Evolutionary conservation across 139 green algal species (phyloP).

Genomic region (Zygnema circumcarinatum): DNA sequence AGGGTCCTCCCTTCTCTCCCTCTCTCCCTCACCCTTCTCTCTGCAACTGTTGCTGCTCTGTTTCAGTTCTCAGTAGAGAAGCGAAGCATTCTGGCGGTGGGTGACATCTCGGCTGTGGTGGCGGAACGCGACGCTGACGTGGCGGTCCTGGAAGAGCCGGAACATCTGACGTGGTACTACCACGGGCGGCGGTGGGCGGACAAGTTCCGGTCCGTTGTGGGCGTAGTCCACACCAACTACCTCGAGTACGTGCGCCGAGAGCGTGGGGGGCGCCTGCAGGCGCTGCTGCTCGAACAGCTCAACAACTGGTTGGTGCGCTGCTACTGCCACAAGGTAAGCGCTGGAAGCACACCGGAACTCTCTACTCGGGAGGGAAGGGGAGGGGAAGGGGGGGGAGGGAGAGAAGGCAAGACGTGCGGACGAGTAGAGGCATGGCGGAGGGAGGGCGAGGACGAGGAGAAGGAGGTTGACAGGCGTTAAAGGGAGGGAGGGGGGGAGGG

Average conservation of each 20-base stretch:
- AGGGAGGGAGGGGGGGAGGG: too few relatives aligned
- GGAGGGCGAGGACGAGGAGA: too few relatives aligned
- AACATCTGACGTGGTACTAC: conserved; percentile 99
- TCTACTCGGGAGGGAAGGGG: neutral
- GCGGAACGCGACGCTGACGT: conserved; percentile 92
- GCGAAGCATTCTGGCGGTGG: conserved; percentile 93
- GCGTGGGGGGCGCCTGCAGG: conserved; percentile 78
- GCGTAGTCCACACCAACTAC: conserved; percentile 99
- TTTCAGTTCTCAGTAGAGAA: conserved; percentile 85
- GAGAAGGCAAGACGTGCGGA: too few relatives aligned
- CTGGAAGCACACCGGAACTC: conserved; percentile 19
- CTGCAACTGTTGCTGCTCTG: neutral
- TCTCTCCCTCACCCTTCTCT: neutral
- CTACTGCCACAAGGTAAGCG: conserved; percentile 90
- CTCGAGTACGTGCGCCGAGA: conserved; percentile 93
- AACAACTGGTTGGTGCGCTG: conserved; percentile 84
- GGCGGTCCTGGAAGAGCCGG: conserved; percentile 97
- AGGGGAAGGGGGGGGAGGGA: neutral
- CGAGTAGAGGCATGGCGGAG: too few relatives aligned
- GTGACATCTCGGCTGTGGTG: conserved; percentile 94
- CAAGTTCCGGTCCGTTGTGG: conserved; percentile 96
- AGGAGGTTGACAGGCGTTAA: neutral
- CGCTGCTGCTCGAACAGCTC: conserved; percentile 71
- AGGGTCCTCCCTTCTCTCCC: too few relatives aligned
- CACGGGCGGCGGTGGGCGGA: conserved; percentile 94